Base-by-base conservation (phyloP, 495 filamentous ascomycete genomes). In the Daldinia vernicosa region DNA sequence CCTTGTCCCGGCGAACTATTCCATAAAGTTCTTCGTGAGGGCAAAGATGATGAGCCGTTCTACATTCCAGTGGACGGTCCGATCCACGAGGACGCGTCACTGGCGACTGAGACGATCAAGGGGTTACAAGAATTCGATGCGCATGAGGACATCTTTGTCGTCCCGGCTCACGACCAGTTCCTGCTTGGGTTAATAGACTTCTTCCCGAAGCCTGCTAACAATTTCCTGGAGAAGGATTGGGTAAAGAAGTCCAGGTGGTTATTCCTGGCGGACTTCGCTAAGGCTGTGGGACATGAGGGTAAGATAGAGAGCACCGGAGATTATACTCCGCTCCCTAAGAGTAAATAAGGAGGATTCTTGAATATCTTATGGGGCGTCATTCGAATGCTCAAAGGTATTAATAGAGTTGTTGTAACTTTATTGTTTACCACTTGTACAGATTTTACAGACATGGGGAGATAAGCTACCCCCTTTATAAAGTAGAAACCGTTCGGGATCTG, bases 251-350 rank as follows among this genome's bases (percentile, higher is more conserved):
- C 72, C 2, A 70, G 79, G 22, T 90, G 88, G 88, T 64, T 77
- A 60, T 90, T 90, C 72, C 69, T 90, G 58, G 80, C 78, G 27
- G 85, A 89, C 60, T 89, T 88, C 73, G 80, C 76, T 0, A 69
- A 75, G 15, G 80, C 80, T 1, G 80, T 81, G 17, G 76, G 74
- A 0, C 63, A 70, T 45, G 68, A 77, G 52, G 76, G 70, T 28
- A 65, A 71, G 14, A 52, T 72, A n/a, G 57, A 58, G 27, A 24
- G 52, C 3, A 50, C 61, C 28, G 71, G 62, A 8, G 71, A 76
- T 28, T 70, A 57, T 8, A 24, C 19, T 17, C 60, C 60, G 12
- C 15, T 61, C 22, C 47, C 67, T 1, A 32, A 26, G 30, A 33
- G 15, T 14, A n/a, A 22, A 45, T 58, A 56, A 19, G 11, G 24